Conservation (phyloP, 73 alveolate genomes). For the Stentor roeselii region DNA sequence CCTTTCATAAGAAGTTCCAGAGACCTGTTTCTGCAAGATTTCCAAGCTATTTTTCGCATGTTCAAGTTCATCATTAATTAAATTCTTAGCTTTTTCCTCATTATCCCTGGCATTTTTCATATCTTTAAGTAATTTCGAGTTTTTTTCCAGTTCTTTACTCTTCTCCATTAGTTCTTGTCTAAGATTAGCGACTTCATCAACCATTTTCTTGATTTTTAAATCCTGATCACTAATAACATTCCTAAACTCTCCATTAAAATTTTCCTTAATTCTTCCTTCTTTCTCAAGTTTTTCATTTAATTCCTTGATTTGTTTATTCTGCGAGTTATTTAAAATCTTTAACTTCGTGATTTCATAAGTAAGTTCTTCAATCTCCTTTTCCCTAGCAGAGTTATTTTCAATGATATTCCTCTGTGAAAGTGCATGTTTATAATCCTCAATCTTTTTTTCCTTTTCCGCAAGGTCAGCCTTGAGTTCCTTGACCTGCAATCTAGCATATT, state of each 20-base stretch:
- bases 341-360: not conserved
- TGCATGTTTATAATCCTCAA: not conserved
- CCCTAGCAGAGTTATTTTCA: constrained; percentile 18
- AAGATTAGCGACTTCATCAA: not conserved
- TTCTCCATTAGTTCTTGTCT: not conserved
- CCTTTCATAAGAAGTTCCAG: not conserved
- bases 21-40: not conserved
- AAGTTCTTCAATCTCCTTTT: constrained; percentile 23
- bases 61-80: not conserved
- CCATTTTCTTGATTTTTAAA: not conserved
- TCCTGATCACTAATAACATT: not conserved
- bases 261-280: not conserved
- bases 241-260: not conserved
- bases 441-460: constrained; percentile 10
- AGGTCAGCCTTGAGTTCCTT: not conserved
- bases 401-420: constrained; percentile 18
- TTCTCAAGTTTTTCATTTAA: not conserved
- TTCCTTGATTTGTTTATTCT: constrained; percentile 8
- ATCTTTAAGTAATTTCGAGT: not conserved
- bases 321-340: not conserved
- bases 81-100: not conserved
- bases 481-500: not conserved
- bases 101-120: not conserved
- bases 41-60: not conserved
- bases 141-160: not conserved